A percentile compares a stretch with the other conserved stretches of the same genome.
These are phyloP conservation scores for Entophlyctis helioformis DNA, from an alignment of 192 early-diverging fungal species.

Conservation along the genomic window DNA sequence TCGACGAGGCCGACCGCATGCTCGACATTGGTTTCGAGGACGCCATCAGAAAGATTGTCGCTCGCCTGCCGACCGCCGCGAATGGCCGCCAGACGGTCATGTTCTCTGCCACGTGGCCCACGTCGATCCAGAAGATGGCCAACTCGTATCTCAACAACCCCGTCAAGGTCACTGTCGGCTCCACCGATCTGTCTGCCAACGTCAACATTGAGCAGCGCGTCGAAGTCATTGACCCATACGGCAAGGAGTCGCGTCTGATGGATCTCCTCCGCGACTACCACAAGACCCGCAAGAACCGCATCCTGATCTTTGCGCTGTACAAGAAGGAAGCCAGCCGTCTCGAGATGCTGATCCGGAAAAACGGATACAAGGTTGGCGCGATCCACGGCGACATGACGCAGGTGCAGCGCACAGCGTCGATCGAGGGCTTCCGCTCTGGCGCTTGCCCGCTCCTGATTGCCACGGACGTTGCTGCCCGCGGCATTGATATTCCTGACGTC, in stretches of 20 bases:
- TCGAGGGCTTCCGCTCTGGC: constrained; percentile 73
- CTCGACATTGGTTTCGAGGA: constrained; percentile 89
- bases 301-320: constrained; percentile 90
- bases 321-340: constrained; percentile 88
- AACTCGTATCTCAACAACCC: constrained; percentile 69
- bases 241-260: constrained; percentile 64
- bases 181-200: constrained; percentile 79
- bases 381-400: constrained; percentile 93
- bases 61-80: constrained; percentile 40
- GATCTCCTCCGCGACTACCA: constrained; percentile 71
- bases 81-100: constrained; percentile 79
- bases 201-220: constrained; percentile 76
- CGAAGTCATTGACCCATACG: constrained; percentile 69
- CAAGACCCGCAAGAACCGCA: constrained; percentile 70
- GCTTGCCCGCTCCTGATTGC: constrained; percentile 76
- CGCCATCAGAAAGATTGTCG: constrained; percentile 76
- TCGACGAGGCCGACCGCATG: constrained; percentile 98
- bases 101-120: constrained; percentile 95
- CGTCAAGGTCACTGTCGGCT: constrained; percentile 74
- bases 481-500: constrained; percentile 63
- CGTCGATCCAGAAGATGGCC: constrained; percentile 76
- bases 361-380: constrained; percentile 70
- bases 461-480: constrained; percentile 75
- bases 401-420: constrained; percentile 62
- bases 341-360: constrained; percentile 55